Evolutionary conservation across 2,329 filamentous ascomycete species (phyloP).

Genomic region (Metarhizium brunneum): DNA sequence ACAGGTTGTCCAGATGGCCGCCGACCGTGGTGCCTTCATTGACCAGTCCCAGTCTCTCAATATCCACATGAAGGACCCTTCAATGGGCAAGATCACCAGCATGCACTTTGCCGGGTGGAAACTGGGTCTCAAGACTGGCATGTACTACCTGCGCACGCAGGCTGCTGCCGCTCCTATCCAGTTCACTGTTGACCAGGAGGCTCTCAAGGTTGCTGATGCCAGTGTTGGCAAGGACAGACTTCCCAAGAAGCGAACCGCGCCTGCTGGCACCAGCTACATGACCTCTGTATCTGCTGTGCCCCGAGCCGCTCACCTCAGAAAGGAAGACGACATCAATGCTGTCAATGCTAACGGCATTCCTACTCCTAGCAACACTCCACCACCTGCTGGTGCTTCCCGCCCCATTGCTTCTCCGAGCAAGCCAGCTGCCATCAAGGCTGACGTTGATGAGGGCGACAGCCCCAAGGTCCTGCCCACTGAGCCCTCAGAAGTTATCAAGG

Average conservation of each 20-base stretch:
- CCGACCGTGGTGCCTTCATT: slow-evolving; percentile 96
- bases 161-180: slow-evolving; percentile 94
- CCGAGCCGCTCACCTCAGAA: slow-evolving; percentile 55
- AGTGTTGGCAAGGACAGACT: slow-evolving; percentile 57
- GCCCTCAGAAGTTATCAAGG: slow-evolving; percentile 50
- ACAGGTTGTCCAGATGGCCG: slow-evolving; percentile 93
- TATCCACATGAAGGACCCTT: slow-evolving; percentile 98
- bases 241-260: slow-evolving; percentile 61
- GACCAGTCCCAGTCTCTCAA: slow-evolving; percentile 98
- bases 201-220: slow-evolving; percentile 77
- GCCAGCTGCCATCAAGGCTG: slow-evolving; percentile 64
- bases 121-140: slow-evolving; percentile 97
- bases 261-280: slow-evolving; percentile 43
- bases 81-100: slow-evolving; percentile 99
- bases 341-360: slow-evolving; percentile 49
- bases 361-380: slow-evolving; percentile 60
- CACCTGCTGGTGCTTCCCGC: slow-evolving; percentile 34
- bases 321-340: slow-evolving; percentile 33
- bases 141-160: slow-evolving; percentile 99
- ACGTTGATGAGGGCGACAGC: slow-evolving; percentile 66
- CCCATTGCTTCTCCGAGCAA: slow-evolving; percentile 49
- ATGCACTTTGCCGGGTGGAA: slow-evolving; percentile 99
- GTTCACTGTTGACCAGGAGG: slow-evolving; percentile 97
- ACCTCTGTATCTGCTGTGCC: slow-evolving; percentile 55
- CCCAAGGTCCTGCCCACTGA: slow-evolving; percentile 71